Evolutionary conservation across 176 grass and related monocot species (phyloP).

Genomic region (Rhynchospora pubera): DNA sequence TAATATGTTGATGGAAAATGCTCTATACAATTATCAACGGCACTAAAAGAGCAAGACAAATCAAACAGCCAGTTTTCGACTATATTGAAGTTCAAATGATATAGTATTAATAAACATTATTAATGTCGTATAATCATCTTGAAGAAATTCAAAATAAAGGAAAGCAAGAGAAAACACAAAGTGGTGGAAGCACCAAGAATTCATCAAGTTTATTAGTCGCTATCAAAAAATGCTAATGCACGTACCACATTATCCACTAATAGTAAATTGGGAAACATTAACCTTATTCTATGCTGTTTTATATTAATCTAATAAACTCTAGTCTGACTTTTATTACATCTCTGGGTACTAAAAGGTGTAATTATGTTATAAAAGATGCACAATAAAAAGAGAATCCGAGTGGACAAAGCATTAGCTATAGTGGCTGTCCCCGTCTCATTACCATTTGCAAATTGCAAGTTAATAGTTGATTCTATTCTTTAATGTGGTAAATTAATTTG

Average conservation of each 20-base stretch:
- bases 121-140: not conserved
- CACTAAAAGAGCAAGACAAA: not conserved
- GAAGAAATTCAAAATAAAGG: conserved; percentile 1
- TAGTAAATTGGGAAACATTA: not conserved
- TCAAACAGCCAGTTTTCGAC: not conserved
- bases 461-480: not conserved
- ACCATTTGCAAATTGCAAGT: not conserved
- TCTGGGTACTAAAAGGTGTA: not conserved
- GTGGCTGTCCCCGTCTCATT: not conserved
- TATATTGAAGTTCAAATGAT: not conserved
- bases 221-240: conserved; percentile 7
- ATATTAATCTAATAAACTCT: not conserved
- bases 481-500: not conserved
- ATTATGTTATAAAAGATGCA: not conserved
- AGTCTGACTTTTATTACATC: not conserved
- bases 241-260: not conserved
- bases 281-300: not conserved
- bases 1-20: not conserved
- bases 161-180: not conserved
- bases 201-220: not conserved
- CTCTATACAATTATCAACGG: not conserved
- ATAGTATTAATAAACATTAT: not conserved
- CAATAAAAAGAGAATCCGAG: not conserved
- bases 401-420: conserved; percentile 10
- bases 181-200: conserved; percentile 20